Evolutionary conservation across 768 basidiomycete species (phyloP).

Genomic region (Lactarius hatsudake): DNA sequence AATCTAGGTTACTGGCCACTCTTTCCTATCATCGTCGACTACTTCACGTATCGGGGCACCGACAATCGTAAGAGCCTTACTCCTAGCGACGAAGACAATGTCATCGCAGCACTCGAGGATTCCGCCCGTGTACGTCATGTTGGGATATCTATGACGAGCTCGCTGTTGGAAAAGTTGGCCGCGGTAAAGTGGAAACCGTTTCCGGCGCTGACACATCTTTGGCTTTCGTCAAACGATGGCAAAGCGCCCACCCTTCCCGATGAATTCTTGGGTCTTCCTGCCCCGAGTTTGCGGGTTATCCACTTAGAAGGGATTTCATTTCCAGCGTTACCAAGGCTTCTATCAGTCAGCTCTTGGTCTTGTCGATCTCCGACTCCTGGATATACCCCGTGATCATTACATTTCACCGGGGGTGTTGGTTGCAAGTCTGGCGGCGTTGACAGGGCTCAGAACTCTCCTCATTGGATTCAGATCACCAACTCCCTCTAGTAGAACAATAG

Average conservation of each 20-base stretch:
- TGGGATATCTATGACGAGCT: neutral
- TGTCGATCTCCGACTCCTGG: neutral
- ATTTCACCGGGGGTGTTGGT: slow-evolving; percentile 1
- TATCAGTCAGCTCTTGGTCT: neutral
- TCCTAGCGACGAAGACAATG: neutral
- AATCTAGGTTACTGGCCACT: neutral
- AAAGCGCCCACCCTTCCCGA: neutral
- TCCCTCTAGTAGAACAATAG: neutral
- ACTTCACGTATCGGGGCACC: neutral
- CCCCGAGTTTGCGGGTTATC: neutral
- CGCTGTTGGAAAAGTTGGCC: neutral
- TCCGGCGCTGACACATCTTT: slow-evolving; percentile 2
- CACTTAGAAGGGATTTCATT: neutral
- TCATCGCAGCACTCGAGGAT: neutral
- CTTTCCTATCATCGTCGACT: neutral
- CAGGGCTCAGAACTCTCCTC: neutral
- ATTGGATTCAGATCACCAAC: neutral
- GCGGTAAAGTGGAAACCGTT: neutral
- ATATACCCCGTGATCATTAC: neutral
- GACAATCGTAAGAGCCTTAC: neutral
- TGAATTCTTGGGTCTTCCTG: neutral
- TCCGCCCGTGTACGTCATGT: neutral
- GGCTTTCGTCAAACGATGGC: neutral
- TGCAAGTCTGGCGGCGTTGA: neutral
- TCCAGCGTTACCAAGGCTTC: neutral